phyloP scores from a whole-genome alignment of 768 basidiomycete genomes.

The Boletus patriciae region DNA sequence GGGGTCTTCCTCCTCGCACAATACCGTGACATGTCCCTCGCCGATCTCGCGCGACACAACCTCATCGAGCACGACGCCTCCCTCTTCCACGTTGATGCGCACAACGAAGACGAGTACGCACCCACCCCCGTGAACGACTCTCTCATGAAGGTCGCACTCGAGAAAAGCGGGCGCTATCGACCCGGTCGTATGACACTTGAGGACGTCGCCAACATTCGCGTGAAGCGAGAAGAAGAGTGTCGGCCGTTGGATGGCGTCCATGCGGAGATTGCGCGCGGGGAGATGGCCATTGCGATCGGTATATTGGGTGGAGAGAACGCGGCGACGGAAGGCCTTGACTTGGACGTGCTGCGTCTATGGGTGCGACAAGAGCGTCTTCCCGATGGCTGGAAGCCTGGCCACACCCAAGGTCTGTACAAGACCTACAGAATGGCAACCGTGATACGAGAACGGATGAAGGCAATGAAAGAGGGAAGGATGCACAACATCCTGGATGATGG shows the following conservation, averaged over 20 bases:
- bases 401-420: conserved; percentile 30
- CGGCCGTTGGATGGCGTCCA: conserved; percentile 45
- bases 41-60: conserved; percentile 48
- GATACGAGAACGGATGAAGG: conserved; percentile 30
- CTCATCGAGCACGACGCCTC: conserved; percentile 61
- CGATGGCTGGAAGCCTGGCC: conserved; percentile 34
- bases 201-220: conserved; percentile 49
- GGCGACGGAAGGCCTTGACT: conserved; percentile 42
- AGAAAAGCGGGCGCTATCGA: conserved; percentile 31
- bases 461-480: conserved; percentile 17
- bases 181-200: conserved; percentile 32
- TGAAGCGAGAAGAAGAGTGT: conserved; percentile 50
- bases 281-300: conserved; percentile 64
- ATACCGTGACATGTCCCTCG: conserved; percentile 35
- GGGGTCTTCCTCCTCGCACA: conserved; percentile 45
- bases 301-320: conserved; percentile 40
- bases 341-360: conserved; percentile 51
- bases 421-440: conserved; percentile 32
- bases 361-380: conserved; percentile 53
- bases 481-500: conserved; percentile 22
- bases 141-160: conserved; percentile 41
- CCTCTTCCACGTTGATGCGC: conserved; percentile 51
- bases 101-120: conserved; percentile 44
- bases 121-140: conserved; percentile 39
- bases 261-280: conserved; percentile 63